Evolutionary conservation across 352 stramenopile genomes (phyloP).

Genomic region (Globisporangium lucens): DNA sequence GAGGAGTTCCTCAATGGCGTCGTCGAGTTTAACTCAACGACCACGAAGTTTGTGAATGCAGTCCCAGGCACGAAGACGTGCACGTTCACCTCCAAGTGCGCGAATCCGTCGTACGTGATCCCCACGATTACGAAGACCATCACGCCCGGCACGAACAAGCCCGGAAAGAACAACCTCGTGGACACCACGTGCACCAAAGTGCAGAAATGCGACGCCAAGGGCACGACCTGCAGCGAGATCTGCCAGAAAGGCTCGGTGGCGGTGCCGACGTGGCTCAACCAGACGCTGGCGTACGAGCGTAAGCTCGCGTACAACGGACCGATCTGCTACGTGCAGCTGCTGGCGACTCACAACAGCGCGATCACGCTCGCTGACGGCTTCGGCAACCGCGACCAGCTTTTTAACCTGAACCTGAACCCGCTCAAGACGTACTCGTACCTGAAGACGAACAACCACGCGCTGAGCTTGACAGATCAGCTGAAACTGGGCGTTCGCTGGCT

Average conservation of each 20-base stretch:
- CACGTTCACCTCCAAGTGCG: constrained; percentile 42
- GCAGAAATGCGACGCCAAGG: constrained; percentile 50
- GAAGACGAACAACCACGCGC: constrained; percentile 66
- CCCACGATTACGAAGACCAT: constrained; percentile 18
- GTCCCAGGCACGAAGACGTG: constrained; percentile 32
- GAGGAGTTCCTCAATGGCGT: constrained; percentile 53
- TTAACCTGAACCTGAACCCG: constrained; percentile 49
- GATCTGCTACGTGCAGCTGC: constrained; percentile 64
- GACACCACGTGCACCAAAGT: constrained; percentile 51
- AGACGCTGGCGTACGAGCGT: constrained; percentile 58
- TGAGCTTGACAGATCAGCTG: constrained; percentile 77
- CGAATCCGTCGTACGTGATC: constrained; percentile 38
- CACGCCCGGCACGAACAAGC: constrained; percentile 19
- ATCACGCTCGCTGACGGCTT: constrained; percentile 72
- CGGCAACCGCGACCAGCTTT: constrained; percentile 74
- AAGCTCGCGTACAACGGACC: constrained; percentile 59
- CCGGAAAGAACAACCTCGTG: constrained; percentile 27
- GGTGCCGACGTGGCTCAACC: constrained; percentile 52
- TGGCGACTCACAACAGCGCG: constrained; percentile 73
- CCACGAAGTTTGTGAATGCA: constrained; percentile 27
- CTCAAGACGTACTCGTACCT: constrained; percentile 52
- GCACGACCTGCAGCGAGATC: constrained; percentile 53
- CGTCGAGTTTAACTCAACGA: constrained; percentile 14
- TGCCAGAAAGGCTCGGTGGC: constrained; percentile 58
- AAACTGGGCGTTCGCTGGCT: constrained; percentile 72